Conservation (phyloP, 2,329 filamentous ascomycete genomes). For the Cordyceps farinosa region DNA sequence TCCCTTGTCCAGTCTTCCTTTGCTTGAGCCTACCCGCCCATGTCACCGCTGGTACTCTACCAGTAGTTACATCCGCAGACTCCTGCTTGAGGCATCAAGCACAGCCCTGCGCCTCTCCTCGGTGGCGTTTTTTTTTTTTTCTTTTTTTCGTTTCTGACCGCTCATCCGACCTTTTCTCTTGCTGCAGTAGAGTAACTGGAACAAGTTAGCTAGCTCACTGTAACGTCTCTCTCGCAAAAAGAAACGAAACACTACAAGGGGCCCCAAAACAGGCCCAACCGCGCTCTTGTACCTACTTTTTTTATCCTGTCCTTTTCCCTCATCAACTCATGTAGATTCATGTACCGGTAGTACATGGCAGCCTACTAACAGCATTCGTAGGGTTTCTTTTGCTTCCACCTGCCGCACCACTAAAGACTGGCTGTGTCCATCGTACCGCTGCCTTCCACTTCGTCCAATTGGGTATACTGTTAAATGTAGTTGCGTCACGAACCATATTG, state of each 20-base stretch:
- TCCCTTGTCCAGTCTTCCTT: not conserved
- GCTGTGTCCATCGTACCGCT: not conserved
- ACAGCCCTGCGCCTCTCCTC: not conserved
- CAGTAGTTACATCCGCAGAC: not conserved
- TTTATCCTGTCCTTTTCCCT: no score
- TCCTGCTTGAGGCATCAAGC: constrained; percentile 10
- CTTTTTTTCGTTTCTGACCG: not conserved
- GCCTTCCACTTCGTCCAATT: not conserved
- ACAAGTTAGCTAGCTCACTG: no score
- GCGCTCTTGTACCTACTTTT: no score
- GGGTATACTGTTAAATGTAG: not conserved
- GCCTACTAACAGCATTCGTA: not conserved
- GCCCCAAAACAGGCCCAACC: no score
- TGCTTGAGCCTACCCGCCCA: not conserved
- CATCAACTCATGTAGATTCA: not conserved
- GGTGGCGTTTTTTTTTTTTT: not conserved
- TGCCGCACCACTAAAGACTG: not conserved
- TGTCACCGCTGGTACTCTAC: not conserved
- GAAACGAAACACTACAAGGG: no score
- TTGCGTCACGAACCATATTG: not conserved
- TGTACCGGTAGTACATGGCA: not conserved
- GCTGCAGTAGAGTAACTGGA: not conserved
- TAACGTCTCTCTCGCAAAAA: no score
- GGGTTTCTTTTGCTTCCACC: not conserved
- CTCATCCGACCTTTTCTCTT: not conserved